A percentile compares a stretch with the other conserved stretches of the same genome.
phyloP scores from a whole-genome alignment of 75 land plant genomes.

The Cryptomeria japonica region DNA sequence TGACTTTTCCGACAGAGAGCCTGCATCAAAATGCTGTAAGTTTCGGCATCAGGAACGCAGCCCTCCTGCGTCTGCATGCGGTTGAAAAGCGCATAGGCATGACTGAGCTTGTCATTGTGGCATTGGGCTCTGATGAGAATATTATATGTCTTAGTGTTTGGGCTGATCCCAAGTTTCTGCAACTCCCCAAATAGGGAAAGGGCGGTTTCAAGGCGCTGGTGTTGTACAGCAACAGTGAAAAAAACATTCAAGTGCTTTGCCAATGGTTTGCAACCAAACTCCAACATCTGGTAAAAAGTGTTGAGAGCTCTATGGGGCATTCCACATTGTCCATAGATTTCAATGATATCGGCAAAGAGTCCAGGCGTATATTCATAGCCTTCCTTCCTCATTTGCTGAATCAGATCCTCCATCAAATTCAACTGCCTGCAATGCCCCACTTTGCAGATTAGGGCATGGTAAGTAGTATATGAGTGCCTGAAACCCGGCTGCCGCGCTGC shows the following conservation, averaged over 20 bases:
- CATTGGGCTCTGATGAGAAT: conserved; percentile 51
- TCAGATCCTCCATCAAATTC: conserved; percentile 32
- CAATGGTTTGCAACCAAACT: conserved; percentile 26
- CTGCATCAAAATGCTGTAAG: conserved; percentile 82
- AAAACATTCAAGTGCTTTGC: conserved; percentile 36
- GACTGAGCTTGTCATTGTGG: conserved; percentile 35
- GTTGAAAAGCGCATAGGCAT: conserved; percentile 73
- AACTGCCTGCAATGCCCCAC: conserved; percentile 47
- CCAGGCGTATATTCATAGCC: conserved; percentile 26
- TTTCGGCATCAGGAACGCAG: conserved; percentile 62
- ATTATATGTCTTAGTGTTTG: conserved; percentile 42
- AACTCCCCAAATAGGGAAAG: conserved; percentile 36
- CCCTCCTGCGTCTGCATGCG: conserved; percentile 62
- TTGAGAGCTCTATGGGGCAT: conserved; percentile 36
- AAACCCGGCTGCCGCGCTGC: conserved; percentile 36
- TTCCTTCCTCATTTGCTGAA: conserved; percentile 34
- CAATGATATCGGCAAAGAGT: conserved; percentile 41
- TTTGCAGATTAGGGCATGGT: conserved; percentile 48
- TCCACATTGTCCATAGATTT: conserved; percentile 36
- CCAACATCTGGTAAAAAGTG: conserved; percentile 40
- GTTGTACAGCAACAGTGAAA: conserved; percentile 32
- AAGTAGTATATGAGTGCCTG: conserved; percentile 36
- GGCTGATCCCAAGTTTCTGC: conserved; percentile 24
- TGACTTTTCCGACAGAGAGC: conserved; percentile 62
- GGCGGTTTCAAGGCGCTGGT: conserved; percentile 37